Percentiles rank a stretch among this genome's conserved stretches.
Evolutionary conservation across 148 eudicot genomes (phyloP).

Genomic region (Gaultheria prostrata): DNA sequence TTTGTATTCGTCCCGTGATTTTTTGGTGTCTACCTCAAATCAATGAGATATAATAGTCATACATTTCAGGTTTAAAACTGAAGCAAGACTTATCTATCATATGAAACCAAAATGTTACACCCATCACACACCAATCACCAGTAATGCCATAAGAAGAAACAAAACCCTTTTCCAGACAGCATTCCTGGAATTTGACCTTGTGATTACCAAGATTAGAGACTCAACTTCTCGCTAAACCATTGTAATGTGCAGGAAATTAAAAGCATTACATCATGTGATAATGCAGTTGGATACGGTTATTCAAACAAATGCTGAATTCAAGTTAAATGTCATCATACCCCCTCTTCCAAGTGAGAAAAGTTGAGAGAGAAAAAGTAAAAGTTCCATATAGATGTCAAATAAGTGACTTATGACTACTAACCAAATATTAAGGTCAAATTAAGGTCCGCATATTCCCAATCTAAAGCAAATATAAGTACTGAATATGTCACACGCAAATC

Average conservation of each 20-base stretch:
- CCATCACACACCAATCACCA: conserved; percentile 25
- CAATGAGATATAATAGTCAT: background rate
- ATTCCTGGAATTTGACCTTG: background rate
- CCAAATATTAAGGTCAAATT: too few species aligned
- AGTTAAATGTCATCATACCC: too few species aligned
- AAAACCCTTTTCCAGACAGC: too few species aligned
- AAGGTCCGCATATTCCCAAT: too few species aligned
- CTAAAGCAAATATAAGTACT: too few species aligned
- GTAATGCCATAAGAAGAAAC: conserved; percentile 8
- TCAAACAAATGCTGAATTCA: background rate
- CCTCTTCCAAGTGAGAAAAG: too few species aligned
- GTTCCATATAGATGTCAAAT: too few species aligned
- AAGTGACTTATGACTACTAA: too few species aligned
- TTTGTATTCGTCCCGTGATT: too few species aligned
- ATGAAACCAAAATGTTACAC: background rate
- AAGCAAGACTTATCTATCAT: background rate
- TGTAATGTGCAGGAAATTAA: background rate
- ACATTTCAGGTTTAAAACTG: background rate
- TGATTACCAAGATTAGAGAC: background rate
- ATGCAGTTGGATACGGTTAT: background rate
- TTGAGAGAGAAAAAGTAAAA: too few species aligned
- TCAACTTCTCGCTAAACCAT: background rate
- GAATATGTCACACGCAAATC: too few species aligned
- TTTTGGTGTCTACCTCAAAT: background rate
- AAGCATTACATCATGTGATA: background rate